Evolutionary conservation across 768 basidiomycete genomes (phyloP), one percentile per base, ranked within the genome.

Genomic region (Leccinellum albellum): DNA sequence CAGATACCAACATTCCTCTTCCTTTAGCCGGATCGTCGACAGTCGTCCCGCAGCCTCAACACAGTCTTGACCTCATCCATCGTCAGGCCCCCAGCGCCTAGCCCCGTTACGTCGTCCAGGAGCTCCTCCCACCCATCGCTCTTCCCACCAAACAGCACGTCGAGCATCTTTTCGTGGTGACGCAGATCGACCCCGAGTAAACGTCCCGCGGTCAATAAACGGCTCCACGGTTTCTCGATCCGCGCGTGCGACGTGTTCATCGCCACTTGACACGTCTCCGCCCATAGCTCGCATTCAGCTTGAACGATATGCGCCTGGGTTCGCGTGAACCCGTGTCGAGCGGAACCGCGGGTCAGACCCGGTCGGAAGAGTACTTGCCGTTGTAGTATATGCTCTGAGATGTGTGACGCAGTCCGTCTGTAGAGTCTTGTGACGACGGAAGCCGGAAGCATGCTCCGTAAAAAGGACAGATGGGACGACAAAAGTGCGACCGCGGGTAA

Each of bases 361-460:
- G 91, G 87, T 44, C 91, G 85, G 66, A 89, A 90, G 37, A 88
- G 70, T 53, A 97, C 84, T 57, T 88, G 84, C 14, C 94, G 88
- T 61, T 94, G 91, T 20, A 90, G 74, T 52, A 98, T 85, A 67
- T 94, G 85, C 50, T 88, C 84, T 0, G 88, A 78, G 13, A 98
- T 66, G 35, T 83, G 82, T 8, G 83, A 74, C 21, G 88, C 84
- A 58, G 89, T 85, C 29, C 82, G 82, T 32, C 94, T 81, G 70
- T 97, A 98, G 21, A 96, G 69, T 10, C 75, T 69, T 2, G 84
- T 85, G 47, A 86, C 73, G 1, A 76, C 76, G 1, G 80, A 66
- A 24, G 76, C 75, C 0, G 94, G 86, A 24, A 96, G 79, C 1
- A 81, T 82, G 26, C 75, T 73, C 3, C 82, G 80, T 54, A 98